phyloP scores from a whole-genome alignment of 2,329 filamentous ascomycete genomes.

The Chaetomiaceae sp. region DNA sequence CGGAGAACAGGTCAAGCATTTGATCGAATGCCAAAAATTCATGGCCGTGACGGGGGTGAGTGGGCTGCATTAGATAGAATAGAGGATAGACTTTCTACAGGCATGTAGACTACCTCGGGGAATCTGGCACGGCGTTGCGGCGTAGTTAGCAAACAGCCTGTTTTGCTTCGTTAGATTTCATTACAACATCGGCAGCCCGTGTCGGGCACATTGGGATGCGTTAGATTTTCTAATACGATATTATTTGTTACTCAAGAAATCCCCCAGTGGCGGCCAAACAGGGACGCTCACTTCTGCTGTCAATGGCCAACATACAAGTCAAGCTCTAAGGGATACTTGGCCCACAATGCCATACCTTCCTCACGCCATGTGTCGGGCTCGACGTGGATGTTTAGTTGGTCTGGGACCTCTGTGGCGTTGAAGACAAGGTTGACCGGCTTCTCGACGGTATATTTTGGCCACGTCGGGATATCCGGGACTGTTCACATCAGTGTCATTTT shows the following conservation, averaged over 20 bases:
- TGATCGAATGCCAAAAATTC: constrained; percentile 66
- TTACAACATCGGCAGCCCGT: no score
- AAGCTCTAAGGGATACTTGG: background rate
- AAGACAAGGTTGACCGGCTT: background rate
- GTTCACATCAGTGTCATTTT: no score
- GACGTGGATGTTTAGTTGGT: background rate
- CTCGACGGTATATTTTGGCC: background rate
- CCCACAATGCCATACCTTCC: background rate
- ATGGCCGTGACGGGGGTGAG: constrained; percentile 47
- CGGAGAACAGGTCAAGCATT: constrained; percentile 63
- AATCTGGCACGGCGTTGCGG: no score
- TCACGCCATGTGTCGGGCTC: background rate
- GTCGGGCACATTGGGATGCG: no score
- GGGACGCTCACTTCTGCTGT: background rate
- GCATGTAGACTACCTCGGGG: no score
- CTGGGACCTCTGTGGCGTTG: background rate
- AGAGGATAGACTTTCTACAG: no score
- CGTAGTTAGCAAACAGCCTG: no score
- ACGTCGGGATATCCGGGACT: background rate
- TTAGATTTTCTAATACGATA: no score
- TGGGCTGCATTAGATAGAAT: constrained; percentile 34
- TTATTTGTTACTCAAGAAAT: no score
- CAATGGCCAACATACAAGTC: background rate
- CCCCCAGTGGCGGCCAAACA: background rate
- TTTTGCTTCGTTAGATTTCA: no score